Evolutionary conservation across 768 basidiomycete genomes (phyloP).

Genomic region (Sporobolomyces phaffii): DNA sequence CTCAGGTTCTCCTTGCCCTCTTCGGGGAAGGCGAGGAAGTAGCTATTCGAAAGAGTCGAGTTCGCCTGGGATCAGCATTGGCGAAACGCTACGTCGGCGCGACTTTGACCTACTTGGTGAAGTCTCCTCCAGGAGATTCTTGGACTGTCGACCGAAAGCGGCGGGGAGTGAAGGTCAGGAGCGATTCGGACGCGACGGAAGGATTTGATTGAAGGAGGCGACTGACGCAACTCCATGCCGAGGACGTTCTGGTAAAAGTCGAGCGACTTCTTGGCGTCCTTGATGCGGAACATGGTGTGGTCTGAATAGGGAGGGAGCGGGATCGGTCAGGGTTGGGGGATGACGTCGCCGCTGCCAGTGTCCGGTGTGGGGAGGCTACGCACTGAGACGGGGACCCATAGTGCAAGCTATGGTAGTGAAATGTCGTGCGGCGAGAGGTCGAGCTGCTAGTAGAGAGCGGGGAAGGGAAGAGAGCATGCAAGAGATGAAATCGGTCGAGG

Average conservation of each 20-base stretch:
- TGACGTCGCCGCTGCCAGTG: not conserved
- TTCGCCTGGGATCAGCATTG: no score
- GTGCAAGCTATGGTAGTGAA: not conserved
- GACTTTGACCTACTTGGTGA: conserved; percentile 55
- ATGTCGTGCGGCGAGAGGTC: not conserved
- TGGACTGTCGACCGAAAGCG: conserved; percentile 1
- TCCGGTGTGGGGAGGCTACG: not conserved
- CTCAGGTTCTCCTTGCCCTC: conserved; percentile 51
- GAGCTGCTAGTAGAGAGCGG: not conserved
- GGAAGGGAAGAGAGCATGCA: not conserved
- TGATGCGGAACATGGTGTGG: conserved; percentile 79
- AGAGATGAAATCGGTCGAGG: no score
- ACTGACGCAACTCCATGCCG: conserved; percentile 37
- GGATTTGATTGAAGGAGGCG: not conserved
- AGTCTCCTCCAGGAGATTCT: conserved; percentile 48
- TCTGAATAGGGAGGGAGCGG: conserved; percentile 12
- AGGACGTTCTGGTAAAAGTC: conserved; percentile 14
- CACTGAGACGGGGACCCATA: conserved; percentile 20
- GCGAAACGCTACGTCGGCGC: no score
- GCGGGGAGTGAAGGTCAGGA: not conserved
- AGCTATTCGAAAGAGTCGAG: conserved; percentile 53
- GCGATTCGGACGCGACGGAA: not conserved
- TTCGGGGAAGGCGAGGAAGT: conserved; percentile 46
- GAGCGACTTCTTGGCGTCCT: conserved; percentile 64
- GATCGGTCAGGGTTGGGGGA: not conserved